Percentiles rank a stretch among this genome's conserved stretches.
Evolutionary conservation across 192 early-diverging fungal genomes (phyloP).

Genomic region (Rhizophlyctis rosea): DNA sequence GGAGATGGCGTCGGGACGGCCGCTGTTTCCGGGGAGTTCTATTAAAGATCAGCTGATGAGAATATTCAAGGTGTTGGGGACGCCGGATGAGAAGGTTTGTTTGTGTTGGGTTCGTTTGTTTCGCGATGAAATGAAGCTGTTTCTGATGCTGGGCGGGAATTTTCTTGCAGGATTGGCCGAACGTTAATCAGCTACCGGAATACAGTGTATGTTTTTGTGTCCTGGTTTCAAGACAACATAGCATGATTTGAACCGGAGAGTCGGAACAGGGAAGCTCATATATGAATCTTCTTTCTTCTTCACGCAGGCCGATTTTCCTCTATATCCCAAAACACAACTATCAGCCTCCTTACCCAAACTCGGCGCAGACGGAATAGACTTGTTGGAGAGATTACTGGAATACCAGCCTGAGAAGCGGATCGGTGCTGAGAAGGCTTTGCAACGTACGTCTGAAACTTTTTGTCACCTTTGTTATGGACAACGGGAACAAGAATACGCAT

Average conservation of each 20-base stretch:
- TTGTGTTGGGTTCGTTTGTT: not conserved
- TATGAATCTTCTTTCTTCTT: too few species aligned
- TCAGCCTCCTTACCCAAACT: conserved; percentile 80
- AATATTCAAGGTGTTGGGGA: conserved; percentile 87
- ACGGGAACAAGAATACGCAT: not conserved
- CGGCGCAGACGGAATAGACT: conserved; percentile 77
- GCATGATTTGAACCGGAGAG: not conserved
- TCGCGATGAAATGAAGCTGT: not conserved
- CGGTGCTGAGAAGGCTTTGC: conserved; percentile 71
- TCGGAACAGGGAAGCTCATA: too few species aligned
- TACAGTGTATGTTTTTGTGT: too few species aligned
- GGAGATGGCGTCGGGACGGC: conserved; percentile 61
- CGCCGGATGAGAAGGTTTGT: conserved; percentile 63
- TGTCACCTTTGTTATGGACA: not conserved
- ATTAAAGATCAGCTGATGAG: conserved; percentile 80
- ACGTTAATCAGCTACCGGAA: conserved; percentile 80
- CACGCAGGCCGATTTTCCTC: conserved; percentile 66
- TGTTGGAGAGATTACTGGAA: conserved; percentile 71
- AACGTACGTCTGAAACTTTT: conserved; percentile 42
- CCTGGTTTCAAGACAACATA: too few species aligned
- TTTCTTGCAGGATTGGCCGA: conserved; percentile 68
- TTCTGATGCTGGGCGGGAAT: too few species aligned
- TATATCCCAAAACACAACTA: conserved; percentile 67
- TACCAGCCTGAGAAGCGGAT: conserved; percentile 79
- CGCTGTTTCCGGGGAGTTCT: conserved; percentile 88